phyloP scores from a whole-genome alignment of 306 rosid genomes.

The Hippophae gyantsensis region DNA sequence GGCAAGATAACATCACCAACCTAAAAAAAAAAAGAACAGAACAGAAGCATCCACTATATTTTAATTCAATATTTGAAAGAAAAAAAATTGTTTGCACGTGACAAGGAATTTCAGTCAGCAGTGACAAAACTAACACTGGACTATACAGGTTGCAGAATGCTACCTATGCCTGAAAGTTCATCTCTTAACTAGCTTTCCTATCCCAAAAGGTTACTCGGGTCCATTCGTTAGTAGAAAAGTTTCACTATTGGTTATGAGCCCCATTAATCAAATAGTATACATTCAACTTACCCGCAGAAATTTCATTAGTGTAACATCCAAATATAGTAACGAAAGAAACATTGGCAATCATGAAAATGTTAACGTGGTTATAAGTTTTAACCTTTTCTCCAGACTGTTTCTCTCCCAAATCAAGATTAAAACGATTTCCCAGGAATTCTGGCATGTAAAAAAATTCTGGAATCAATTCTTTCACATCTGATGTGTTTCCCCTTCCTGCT shows the following conservation, averaged over 20 bases:
- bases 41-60: conserved; percentile 5
- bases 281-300: conserved; percentile 11
- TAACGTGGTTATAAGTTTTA: conserved; percentile 12
- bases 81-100: neutral
- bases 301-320: neutral
- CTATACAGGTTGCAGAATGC: neutral
- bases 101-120: neutral
- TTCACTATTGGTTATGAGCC: neutral
- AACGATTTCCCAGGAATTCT: conserved; percentile 75
- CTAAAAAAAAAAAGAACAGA: conserved; percentile 36
- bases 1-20: conserved; percentile 90
- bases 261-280: neutral
- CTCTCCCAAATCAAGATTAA: conserved; percentile 97
- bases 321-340: neutral
- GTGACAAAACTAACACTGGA: neutral
- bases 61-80: conserved; percentile 1
- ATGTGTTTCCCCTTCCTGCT: conserved; percentile 97
- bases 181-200: neutral
- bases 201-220: neutral
- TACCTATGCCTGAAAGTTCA: neutral
- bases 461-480: conserved; percentile 96
- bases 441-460: conserved; percentile 99
- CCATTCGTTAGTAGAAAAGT: neutral
- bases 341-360: conserved; percentile 6
- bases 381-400: conserved; percentile 99